phyloP scores from a whole-genome alignment of 129 eudicot species.

The Flaveria linearis region DNA sequence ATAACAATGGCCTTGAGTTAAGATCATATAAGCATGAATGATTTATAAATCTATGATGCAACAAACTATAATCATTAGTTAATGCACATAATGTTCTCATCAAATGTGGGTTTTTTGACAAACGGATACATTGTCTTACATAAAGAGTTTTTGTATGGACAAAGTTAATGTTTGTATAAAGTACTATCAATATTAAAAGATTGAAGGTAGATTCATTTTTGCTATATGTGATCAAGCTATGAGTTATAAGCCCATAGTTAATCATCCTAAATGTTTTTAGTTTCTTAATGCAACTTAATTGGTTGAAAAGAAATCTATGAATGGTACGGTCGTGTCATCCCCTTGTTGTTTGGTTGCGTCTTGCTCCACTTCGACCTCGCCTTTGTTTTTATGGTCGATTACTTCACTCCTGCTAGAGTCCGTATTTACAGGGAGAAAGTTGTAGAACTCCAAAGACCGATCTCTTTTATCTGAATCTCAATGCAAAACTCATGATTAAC shows the following conservation, averaged over 20 bases:
- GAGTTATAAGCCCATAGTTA: slow-evolving; percentile 8
- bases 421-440: slow-evolving; percentile 70
- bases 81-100: slow-evolving; percentile 6
- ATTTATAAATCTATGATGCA: neutral
- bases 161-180: neutral
- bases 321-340: slow-evolving; percentile 30
- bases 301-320: slow-evolving; percentile 63
- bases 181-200: neutral
- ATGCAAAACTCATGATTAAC: neutral
- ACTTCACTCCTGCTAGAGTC: slow-evolving; percentile 70
- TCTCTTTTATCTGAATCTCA: slow-evolving; percentile 36
- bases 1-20: neutral
- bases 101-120: neutral
- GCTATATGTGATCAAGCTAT: slow-evolving; percentile 13
- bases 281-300: slow-evolving; percentile 13
- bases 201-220: slow-evolving; percentile 14
- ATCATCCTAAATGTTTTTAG: slow-evolving; percentile 28
- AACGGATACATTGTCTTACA: neutral
- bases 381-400: slow-evolving; percentile 46
- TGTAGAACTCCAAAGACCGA: slow-evolving; percentile 55
- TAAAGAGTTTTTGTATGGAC: neutral
- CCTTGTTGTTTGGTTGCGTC: slow-evolving; percentile 29
- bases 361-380: slow-evolving; percentile 52
- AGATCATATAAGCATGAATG: neutral
- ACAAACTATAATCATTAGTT: neutral